Conservation (phyloP, 2,329 filamentous ascomycete species). For the Hymenoscyphus infarciens region DNA sequence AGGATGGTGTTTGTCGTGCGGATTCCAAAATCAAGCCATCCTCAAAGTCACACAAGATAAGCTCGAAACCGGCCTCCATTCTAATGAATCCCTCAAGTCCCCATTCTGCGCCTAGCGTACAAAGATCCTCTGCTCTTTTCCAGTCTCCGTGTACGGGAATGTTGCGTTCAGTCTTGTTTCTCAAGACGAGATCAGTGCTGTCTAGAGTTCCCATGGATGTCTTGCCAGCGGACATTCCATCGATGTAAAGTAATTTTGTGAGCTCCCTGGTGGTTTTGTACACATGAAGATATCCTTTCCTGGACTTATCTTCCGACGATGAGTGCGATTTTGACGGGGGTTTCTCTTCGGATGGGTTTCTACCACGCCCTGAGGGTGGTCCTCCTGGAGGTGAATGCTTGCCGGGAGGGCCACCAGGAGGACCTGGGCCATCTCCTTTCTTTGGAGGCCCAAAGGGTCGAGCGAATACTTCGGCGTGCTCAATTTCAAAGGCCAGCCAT, state of each 20-base stretch:
- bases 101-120: slow-evolving; percentile 49
- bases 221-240: slow-evolving; percentile 68
- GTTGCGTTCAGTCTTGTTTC: slow-evolving; percentile 6
- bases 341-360: background rate
- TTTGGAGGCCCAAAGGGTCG: slow-evolving; percentile 15
- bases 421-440: background rate
- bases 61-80: slow-evolving; percentile 68
- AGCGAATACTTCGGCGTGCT: slow-evolving; percentile 68
- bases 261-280: slow-evolving; percentile 58
- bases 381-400: background rate
- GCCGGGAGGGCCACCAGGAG: slow-evolving; percentile 8
- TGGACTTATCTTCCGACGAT: background rate
- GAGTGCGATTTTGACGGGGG: background rate
- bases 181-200: slow-evolving; percentile 59
- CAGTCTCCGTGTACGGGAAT: slow-evolving; percentile 5
- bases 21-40: slow-evolving; percentile 30
- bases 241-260: slow-evolving; percentile 61
- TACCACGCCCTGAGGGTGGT: slow-evolving; percentile 9
- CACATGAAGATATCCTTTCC: slow-evolving; percentile 61
- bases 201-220: slow-evolving; percentile 63
- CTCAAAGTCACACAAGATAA: slow-evolving; percentile 63
- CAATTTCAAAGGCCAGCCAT: slow-evolving; percentile 75
- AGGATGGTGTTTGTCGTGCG: slow-evolving; percentile 18
- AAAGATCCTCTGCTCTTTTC: slow-evolving; percentile 52
- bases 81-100: slow-evolving; percentile 63